Percentiles rank a stretch among this genome's conserved stretches.
phyloP scores from a whole-genome alignment of 1,284 basidiomycete species.

The Crucibulum cyathiforme region DNA sequence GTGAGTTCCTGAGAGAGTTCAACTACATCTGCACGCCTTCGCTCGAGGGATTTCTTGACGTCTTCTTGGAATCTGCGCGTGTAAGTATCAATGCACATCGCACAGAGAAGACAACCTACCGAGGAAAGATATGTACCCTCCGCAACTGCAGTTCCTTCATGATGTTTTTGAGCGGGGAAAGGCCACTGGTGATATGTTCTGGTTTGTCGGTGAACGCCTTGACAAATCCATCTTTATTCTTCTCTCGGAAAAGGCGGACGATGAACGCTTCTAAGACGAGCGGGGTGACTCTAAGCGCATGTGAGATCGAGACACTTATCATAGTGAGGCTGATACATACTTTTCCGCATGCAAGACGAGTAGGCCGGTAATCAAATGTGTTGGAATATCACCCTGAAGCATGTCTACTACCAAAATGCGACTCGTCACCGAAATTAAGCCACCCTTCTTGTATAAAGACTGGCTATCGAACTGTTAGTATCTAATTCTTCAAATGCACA shows the following conservation, averaged over 20 bases:
- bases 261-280: conserved; percentile 91
- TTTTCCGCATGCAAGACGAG: conserved; percentile 93
- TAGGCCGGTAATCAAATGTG: conserved; percentile 88
- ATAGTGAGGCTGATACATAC: conserved; percentile 44
- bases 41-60: conserved; percentile 81
- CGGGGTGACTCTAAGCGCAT: conserved; percentile 74
- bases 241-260: conserved; percentile 85
- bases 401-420: conserved; percentile 96
- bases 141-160: conserved; percentile 92
- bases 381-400: conserved; percentile 87
- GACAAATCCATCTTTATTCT: conserved; percentile 88
- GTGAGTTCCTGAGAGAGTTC: conserved; percentile 91
- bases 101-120: conserved; percentile 49
- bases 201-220: conserved; percentile 98
- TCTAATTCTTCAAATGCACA: background rate
- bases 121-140: conserved; percentile 89
- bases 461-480: conserved; percentile 59
- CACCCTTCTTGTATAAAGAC: conserved; percentile 85
- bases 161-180: conserved; percentile 91
- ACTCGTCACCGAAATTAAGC: conserved; percentile 91
- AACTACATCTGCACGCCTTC: conserved; percentile 88
- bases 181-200: conserved; percentile 90
- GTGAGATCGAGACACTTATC: background rate
- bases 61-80: conserved; percentile 82
- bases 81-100: conserved; percentile 18